A percentile compares a stretch with the other conserved stretches of the same genome.
These are phyloP conservation scores for Oryza glaberrima DNA, from an alignment of 176 grass and related monocot species.

Conservation along the genomic window DNA sequence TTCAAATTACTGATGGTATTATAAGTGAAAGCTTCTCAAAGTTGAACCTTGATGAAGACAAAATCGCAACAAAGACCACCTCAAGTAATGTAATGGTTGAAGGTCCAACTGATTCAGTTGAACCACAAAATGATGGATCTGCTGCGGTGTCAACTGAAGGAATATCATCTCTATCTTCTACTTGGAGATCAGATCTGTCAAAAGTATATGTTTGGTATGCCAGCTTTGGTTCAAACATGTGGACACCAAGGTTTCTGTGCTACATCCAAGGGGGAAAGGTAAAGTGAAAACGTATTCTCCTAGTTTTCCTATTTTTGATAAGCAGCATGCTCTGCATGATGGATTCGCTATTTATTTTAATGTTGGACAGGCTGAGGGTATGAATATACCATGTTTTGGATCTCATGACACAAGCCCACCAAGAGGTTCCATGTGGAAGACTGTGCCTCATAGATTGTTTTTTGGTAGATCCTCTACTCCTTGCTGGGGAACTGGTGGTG, in stretches of 20 bases:
- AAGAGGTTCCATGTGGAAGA: constrained; percentile 71
- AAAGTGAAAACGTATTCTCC: constrained; percentile 37
- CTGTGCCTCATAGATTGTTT: constrained; percentile 76
- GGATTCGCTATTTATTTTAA: constrained; percentile 33
- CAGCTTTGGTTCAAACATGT: constrained; percentile 97
- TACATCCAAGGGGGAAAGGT: constrained; percentile 93
- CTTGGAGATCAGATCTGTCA: constrained; percentile 79
- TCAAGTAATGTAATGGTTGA: constrained; percentile 40
- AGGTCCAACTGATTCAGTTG: constrained; percentile 29
- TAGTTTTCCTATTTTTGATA: constrained; percentile 17
- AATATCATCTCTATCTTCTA: constrained; percentile 39
- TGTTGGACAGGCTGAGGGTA: constrained; percentile 69
- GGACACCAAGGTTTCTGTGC: constrained; percentile 82
- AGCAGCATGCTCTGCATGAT: constrained; percentile 32
- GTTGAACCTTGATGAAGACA: constrained; percentile 69
- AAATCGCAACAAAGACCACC: constrained; percentile 23
- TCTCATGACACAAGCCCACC: constrained; percentile 73
- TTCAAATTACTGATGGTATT: constrained; percentile 48
- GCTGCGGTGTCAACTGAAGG: constrained; percentile 25
- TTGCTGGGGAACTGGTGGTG: constrained; percentile 84
- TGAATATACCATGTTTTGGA: constrained; percentile 70
- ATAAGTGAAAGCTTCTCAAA: constrained; percentile 56
- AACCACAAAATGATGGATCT: constrained; percentile 44
- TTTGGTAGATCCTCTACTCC: constrained; percentile 70
- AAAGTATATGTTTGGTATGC: constrained; percentile 91